A percentile compares a stretch with the other conserved stretches of the same genome.
phyloP scores from a whole-genome alignment of 2,329 filamentous ascomycete genomes.

The Stagonosporopsis cucurbitacearum region DNA sequence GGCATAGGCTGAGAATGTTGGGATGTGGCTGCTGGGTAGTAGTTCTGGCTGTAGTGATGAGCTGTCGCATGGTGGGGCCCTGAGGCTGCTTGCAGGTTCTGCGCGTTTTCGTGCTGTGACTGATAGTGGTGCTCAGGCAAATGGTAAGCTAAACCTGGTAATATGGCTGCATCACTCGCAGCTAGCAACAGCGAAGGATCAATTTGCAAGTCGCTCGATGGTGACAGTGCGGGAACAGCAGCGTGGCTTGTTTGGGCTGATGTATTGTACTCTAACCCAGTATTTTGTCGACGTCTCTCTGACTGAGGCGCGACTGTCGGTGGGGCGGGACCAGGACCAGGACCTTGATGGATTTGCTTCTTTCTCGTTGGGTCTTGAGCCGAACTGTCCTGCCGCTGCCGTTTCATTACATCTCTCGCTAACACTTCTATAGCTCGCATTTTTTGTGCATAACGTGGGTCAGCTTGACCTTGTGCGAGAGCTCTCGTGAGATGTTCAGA shows the following conservation, averaged over 20 bases:
- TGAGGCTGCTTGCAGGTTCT: constrained; percentile 27
- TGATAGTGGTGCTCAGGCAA: constrained; percentile 21
- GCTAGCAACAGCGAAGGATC: constrained; percentile 68
- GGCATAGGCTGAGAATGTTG: constrained; percentile 54
- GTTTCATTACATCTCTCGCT: constrained; percentile 78
- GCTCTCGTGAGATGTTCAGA: constrained; percentile 63
- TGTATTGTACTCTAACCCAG: constrained; percentile 5
- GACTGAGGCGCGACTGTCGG: constrained; percentile 31
- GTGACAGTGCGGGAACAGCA: constrained; percentile 23
- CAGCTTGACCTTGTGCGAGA: constrained; percentile 58
- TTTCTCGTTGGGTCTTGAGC: constrained; percentile 60
- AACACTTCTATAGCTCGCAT: constrained; percentile 72
- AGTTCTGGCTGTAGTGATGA: constrained; percentile 19
- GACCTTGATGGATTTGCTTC: constrained; percentile 49
- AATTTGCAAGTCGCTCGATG: constrained; percentile 65
- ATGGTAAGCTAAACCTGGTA: constrained; percentile 31
- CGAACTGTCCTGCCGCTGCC: constrained; percentile 70
- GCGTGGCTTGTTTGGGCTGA: constrained; percentile 22
- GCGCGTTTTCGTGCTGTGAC: constrained; percentile 46
- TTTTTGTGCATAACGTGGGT: constrained; percentile 63
- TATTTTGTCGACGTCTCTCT: constrained; percentile 38
- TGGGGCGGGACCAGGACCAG: constrained; percentile 52
- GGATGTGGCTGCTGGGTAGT: constrained; percentile 20
- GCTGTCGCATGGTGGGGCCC: constrained; percentile 38
- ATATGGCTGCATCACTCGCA: constrained; percentile 56